A percentile compares a stretch with the other conserved stretches of the same genome.
Evolutionary conservation across 768 basidiomycete species (phyloP).

Genomic region (Xerocomellus amylosporus): DNA sequence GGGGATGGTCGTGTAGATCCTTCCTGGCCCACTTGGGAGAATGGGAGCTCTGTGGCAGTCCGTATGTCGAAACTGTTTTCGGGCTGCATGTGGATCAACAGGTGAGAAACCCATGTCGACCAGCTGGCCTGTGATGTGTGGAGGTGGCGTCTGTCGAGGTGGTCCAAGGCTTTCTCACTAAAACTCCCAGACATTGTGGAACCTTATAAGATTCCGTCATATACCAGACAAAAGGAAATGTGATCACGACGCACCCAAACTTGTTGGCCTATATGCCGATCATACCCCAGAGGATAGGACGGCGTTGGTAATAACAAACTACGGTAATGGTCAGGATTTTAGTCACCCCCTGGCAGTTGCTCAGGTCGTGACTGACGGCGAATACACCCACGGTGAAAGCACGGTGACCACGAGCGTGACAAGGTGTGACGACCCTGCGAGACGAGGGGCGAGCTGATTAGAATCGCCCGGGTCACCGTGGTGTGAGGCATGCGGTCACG

Average conservation of each 20-base stretch:
- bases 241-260: slow-evolving; percentile 51
- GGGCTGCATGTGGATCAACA: slow-evolving; percentile 68
- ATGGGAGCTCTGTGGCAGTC: slow-evolving; percentile 69
- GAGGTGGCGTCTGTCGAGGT: slow-evolving; percentile 59
- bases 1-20: slow-evolving; percentile 4
- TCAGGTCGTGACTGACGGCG: too few species aligned
- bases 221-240: neutral
- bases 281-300: slow-evolving; percentile 87
- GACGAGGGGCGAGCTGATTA: too few species aligned
- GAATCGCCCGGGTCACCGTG: too few species aligned
- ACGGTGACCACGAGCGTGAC: too few species aligned
- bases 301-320: slow-evolving; percentile 78
- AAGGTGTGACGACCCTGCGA: too few species aligned
- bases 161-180: slow-evolving; percentile 46
- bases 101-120: slow-evolving; percentile 95
- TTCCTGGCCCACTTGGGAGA: slow-evolving; percentile 36
- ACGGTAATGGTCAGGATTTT: neutral
- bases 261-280: slow-evolving; percentile 78
- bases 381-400: too few species aligned
- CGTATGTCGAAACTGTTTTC: slow-evolving; percentile 61
- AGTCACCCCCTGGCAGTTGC: too few species aligned
- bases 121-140: slow-evolving; percentile 86
- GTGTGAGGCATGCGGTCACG: too few species aligned
- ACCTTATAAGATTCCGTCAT: slow-evolving; percentile 34
- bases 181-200: slow-evolving; percentile 86